These are phyloP conservation scores for Plectosphaerella cucumerina DNA, from an alignment of 2,329 filamentous ascomycete genomes.

Conservation along the genomic window DNA sequence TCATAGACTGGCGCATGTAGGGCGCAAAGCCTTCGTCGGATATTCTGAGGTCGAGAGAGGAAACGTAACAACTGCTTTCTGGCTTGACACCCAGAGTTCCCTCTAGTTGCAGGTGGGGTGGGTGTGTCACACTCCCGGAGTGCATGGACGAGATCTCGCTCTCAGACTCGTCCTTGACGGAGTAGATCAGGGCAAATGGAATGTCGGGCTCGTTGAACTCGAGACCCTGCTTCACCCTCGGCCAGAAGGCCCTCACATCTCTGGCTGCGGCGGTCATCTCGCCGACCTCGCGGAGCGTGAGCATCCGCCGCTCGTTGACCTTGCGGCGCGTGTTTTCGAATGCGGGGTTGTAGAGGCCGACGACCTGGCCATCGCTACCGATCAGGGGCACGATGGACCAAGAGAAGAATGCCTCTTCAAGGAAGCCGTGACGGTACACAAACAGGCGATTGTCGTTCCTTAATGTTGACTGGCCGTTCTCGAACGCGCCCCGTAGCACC, in stretches of 20 bases:
- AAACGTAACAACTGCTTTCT: constrained; percentile 57
- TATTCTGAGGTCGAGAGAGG: constrained; percentile 62
- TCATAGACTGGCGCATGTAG: constrained; percentile 72
- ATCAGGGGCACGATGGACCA: constrained; percentile 79
- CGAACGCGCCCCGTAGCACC: constrained; percentile 62
- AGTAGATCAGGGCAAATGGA: constrained; percentile 75
- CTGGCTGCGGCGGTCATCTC: constrained; percentile 70
- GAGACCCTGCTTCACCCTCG: constrained; percentile 62
- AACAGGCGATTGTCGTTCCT: constrained; percentile 79
- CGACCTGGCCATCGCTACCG: constrained; percentile 67
- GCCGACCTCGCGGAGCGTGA: constrained; percentile 72
- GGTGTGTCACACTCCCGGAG: constrained; percentile 58
- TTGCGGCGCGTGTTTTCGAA: constrained; percentile 79
- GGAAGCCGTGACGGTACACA: constrained; percentile 61
- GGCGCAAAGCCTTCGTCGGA: constrained; percentile 71
- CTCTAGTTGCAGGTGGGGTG: constrained; percentile 65
- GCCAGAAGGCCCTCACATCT: constrained; percentile 71
- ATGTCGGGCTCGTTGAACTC: constrained; percentile 72
- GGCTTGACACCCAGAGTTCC: constrained; percentile 65
- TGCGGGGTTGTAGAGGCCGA: constrained; percentile 73
- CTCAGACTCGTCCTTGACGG: constrained; percentile 65
- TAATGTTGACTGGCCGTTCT: constrained; percentile 74
- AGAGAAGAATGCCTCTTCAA: constrained; percentile 79
- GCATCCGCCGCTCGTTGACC: constrained; percentile 75
- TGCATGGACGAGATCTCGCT: constrained; percentile 70